Percentiles rank a stretch among this genome's conserved stretches.
phyloP scores from a whole-genome alignment of 1,284 basidiomycete species.

The Gymnopus androsaceus region DNA sequence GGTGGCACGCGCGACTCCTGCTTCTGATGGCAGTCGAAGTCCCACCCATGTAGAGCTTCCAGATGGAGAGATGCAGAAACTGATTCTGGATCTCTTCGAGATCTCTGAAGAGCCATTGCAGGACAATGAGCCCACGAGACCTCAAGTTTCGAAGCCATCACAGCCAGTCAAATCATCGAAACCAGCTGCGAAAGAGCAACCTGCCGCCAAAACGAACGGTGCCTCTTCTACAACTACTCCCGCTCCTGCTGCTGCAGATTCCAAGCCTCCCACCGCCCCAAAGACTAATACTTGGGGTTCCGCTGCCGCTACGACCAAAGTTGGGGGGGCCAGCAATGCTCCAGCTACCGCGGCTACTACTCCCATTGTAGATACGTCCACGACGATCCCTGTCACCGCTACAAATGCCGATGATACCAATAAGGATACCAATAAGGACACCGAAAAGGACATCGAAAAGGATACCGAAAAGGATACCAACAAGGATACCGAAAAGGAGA shows the following conservation, averaged over 20 bases:
- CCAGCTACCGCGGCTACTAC: not conserved
- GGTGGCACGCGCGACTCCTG: constrained; percentile 41
- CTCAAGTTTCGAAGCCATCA: constrained; percentile 13
- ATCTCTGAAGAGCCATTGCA: constrained; percentile 26
- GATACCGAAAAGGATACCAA: constrained; percentile 9
- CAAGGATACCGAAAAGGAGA: not conserved
- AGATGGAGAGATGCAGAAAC: constrained; percentile 35
- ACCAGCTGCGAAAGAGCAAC: not conserved
- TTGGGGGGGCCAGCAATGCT: not conserved
- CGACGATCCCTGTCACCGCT: not conserved
- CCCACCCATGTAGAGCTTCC: constrained; percentile 38
- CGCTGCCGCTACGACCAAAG: not conserved
- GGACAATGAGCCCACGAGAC: constrained; percentile 20
- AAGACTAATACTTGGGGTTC: not conserved
- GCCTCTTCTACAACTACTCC: not conserved
- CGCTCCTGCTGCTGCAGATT: not conserved
- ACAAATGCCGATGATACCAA: not conserved
- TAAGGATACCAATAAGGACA: constrained; percentile 1
- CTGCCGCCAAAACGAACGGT: not conserved
- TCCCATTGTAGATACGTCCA: not conserved
- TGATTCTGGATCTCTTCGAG: constrained; percentile 43
- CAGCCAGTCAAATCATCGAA: constrained; percentile 9
- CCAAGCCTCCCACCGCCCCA: not conserved
- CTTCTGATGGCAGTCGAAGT: constrained; percentile 41
- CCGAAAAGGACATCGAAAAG: constrained; percentile 7